phyloP scores from a whole-genome alignment of 1,284 basidiomycete genomes.

The Sparassis latifolia region DNA sequence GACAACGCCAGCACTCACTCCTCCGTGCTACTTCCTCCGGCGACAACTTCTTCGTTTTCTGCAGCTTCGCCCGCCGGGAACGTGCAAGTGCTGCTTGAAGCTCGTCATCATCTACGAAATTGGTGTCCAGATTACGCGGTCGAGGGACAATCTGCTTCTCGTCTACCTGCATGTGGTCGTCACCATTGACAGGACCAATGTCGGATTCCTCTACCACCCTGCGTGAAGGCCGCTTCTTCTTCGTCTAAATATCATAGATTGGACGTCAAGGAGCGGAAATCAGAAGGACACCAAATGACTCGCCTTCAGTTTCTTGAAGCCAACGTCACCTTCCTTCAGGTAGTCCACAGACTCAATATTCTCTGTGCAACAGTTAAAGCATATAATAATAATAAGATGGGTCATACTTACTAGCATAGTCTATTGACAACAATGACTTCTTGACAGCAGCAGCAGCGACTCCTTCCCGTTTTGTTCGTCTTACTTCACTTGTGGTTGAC shows the following conservation, averaged over 20 bases:
- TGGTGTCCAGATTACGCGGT: conserved; percentile 67
- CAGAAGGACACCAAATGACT: conserved; percentile 10
- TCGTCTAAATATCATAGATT: conserved; percentile 47
- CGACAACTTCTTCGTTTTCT: conserved; percentile 71
- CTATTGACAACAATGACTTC: conserved; percentile 79
- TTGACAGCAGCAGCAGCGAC: conserved; percentile 57
- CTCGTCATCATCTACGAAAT: conserved; percentile 98
- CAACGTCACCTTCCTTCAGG: conserved; percentile 83
- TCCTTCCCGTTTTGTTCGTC: conserved; percentile 46
- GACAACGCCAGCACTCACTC: conserved; percentile 43
- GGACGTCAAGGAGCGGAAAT: conserved; percentile 6
- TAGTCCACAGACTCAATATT: conserved; percentile 87
- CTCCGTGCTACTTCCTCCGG: conserved; percentile 83
- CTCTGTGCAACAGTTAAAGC: conserved; percentile 42
- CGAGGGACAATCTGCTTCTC: conserved; percentile 55
- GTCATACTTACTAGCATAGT: conserved; percentile 75
- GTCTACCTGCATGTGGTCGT: conserved; percentile 75
- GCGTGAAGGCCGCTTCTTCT: conserved; percentile 82
- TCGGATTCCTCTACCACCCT: conserved; percentile 64
- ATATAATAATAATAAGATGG: background rate
- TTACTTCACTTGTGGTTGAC: conserved; percentile 30
- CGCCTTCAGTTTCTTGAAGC: conserved; percentile 92
- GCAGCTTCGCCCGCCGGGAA: conserved; percentile 76
- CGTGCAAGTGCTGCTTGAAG: conserved; percentile 90
- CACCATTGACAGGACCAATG: conserved; percentile 32